Evolutionary conservation across 2,329 filamentous ascomycete species (phyloP).

Genomic region (Exophiala sideris): DNA sequence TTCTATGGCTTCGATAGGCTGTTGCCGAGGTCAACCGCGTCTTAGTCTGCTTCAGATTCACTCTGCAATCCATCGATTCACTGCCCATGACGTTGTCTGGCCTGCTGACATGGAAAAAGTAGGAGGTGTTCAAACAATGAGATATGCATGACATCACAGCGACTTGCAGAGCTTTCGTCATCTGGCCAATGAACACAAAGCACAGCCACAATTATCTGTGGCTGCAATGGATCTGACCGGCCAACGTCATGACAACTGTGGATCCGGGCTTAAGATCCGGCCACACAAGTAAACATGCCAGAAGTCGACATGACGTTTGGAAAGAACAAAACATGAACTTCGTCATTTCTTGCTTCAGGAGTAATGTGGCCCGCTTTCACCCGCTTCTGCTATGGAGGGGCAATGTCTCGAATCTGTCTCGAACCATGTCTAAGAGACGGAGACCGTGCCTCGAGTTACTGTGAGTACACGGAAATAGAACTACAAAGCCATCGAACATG

Average conservation of each 20-base stretch:
- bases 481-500: no score
- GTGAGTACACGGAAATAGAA: no score
- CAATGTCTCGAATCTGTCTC: no score
- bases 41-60: background rate
- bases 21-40: background rate
- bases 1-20: background rate
- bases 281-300: background rate
- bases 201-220: background rate
- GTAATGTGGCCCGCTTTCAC: no score
- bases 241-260: no score
- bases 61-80: background rate
- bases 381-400: no score
- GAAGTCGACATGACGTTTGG: no score
- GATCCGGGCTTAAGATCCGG: background rate
- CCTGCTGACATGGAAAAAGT: background rate
- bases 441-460: no score
- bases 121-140: background rate
- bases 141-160: conserved; percentile 1
- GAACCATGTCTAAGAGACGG: no score
- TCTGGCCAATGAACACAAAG: background rate
- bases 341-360: background rate
- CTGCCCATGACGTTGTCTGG: background rate
- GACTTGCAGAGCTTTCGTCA: background rate
- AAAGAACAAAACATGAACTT: background rate
- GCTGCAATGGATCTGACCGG: no score